Base-by-base conservation (phyloP, 1,284 basidiomycete genomes). In the Retiboletus flavoniger region DNA sequence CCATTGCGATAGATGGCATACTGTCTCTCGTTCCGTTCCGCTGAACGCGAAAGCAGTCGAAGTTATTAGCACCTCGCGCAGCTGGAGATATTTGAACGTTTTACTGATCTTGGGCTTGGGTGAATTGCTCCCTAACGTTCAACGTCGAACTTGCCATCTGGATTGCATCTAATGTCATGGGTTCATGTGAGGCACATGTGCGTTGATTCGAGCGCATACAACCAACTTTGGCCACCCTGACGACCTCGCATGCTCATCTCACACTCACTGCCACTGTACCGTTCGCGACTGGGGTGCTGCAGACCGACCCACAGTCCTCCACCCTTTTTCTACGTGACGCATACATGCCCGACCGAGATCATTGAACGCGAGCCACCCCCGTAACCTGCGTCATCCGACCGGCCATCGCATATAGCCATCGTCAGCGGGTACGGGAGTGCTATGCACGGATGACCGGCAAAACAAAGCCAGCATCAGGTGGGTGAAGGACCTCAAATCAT, bases 361-460 rank as follows among this genome's bases (percentile, higher is more conserved):
- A 24, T 51, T 24, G 36, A 21, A 39, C 35, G 53, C 59, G 57
- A 59, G 52, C 45, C 51, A 55, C 47, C 29, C 26, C 47, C 38
- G 19, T 39, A 36, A 19, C 29, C 35, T 6, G 34, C 47, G 17
- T 59, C 57, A 55, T 59, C 41, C 56, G 43, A 53, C 28, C 21
- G 29, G 24, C 19, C 36, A 34, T 34, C 4, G 5, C 38, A n/a
- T 2, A 10, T 39, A 36, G n/a, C 26, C 19, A 14, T n/a, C 46
- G 45, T 60, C 60, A 42, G 57, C 60, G 10, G 28, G 45, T 19
- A 14, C 45, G 24, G 21, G 43, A 11, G 26, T 55, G 56, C 59
- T 59, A 19, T 61, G 58, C 50, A 59, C 59, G 40, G 24, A 46
- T 47, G 56, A 39, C 39, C 51, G 19, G 21, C 14, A n/a, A 38